Base-by-base conservation (phyloP, 2,329 filamentous ascomycete genomes). In the Cladosporium sp. region DNA sequence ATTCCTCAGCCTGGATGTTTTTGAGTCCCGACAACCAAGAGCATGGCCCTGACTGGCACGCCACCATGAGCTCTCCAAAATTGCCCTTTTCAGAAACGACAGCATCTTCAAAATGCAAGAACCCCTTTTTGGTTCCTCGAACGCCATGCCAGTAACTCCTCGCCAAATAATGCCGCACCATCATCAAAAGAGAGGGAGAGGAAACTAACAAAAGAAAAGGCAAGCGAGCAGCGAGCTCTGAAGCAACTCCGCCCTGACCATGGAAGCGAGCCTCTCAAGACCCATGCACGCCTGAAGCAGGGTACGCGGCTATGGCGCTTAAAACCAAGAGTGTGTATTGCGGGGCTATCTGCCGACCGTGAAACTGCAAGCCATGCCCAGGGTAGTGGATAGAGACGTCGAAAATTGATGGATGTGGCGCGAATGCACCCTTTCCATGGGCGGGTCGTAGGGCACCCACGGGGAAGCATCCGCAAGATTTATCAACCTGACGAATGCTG, bases 271-370 rank as follows among this genome's bases (percentile, higher is more conserved):
- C 18, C 38, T 55, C 15, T 34, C 52, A 30, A 55, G 30, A 55
- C 32, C 18, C 52, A 12, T 55, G 52, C 52, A 55, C 26, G 10
- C 10, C 26, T 32, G 51, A 54, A 54, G 52, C 28, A 34, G 52
- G 52, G 28, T 55, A 32, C 52, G 52, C 52, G 52, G 52, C 32
- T 55, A 55, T 55, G 52, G 52, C 52, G 52, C 28, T 32, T 55
- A 34, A 55, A 21, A 21, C 52, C 52, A 32, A 55, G 28, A 18
- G 10, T 30, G 32, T 55, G 52, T 30, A 55, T 47, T 47, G 41
- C n/a, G 41, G 41, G 41, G 41, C 5, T 47, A 7, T 47, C n/a
- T 47, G 8, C 41, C 41, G 41, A 24, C 7, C 3, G 41, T 4
- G n/a, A 21, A 47, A 47, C 41, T 47, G 41, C 41, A 47, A 47